phyloP scores from a whole-genome alignment of 2,329 filamentous ascomycete species.

The Eutypella sp. region DNA sequence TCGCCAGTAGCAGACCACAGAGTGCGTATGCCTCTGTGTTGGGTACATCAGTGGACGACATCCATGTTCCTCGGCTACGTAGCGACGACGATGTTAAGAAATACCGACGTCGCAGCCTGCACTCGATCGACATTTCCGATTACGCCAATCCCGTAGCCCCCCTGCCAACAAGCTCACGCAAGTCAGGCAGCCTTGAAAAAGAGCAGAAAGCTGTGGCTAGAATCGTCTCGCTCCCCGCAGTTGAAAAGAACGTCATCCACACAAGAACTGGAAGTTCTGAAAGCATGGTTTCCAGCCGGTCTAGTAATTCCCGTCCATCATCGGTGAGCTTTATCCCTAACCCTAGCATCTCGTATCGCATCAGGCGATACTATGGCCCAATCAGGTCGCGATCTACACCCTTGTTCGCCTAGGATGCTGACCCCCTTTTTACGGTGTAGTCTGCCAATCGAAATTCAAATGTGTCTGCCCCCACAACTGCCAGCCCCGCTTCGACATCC shows the following conservation, averaged over 20 bases:
- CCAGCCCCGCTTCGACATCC: slow-evolving; percentile 45
- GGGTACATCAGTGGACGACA: slow-evolving; percentile 62
- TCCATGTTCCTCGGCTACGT: slow-evolving; percentile 53
- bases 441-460: slow-evolving; percentile 55
- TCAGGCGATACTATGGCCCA: slow-evolving; percentile 32
- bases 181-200: slow-evolving; percentile 28
- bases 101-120: slow-evolving; percentile 78
- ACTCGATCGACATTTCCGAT: slow-evolving; percentile 51
- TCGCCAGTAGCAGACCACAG: slow-evolving; percentile 42
- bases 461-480: slow-evolving; percentile 41
- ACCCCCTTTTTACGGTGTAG: slow-evolving; percentile 41
- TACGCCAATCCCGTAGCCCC: slow-evolving; percentile 34
- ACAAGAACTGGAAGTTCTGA: slow-evolving; percentile 57
- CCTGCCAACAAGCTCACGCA: too few species aligned
- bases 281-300: slow-evolving; percentile 55
- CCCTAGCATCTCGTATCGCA: slow-evolving; percentile 11
- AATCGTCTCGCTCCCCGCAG: slow-evolving; percentile 30
- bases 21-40: slow-evolving; percentile 43
- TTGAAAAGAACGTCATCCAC: slow-evolving; percentile 27
- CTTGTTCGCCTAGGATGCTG: slow-evolving; percentile 37
- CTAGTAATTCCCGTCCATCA: slow-evolving; percentile 54
- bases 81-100: slow-evolving; percentile 66
- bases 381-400: slow-evolving; percentile 31
- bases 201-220: slow-evolving; percentile 33
- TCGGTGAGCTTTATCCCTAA: slow-evolving; percentile 67